Evolutionary conservation across 306 rosid species (phyloP), one percentile per base, ranked within the genome.

Genomic region (Lathyrus aphaca): DNA sequence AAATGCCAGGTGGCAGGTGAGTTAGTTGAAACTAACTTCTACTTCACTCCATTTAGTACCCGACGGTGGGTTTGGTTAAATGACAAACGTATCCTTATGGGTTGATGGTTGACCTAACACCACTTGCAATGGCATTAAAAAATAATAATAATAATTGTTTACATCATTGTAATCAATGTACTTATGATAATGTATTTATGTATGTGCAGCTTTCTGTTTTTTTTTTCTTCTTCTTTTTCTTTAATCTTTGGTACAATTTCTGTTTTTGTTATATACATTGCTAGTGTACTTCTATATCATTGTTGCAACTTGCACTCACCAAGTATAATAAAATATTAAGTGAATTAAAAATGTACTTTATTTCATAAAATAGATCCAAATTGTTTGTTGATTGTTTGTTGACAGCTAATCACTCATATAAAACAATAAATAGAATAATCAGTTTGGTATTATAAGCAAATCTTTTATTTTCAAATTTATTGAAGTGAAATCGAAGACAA

Each of bases 21-120:
- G 82, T 78, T 79, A 35, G 82, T 78, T 78, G 75, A 59, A 30
- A 77, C 71, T 74, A 78, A 78, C 82, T 23, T 73, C 75, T 75
- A 61, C 69, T 77, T 70, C 72, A 77, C 61, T 66, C 74, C 42
- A 74, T 74, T 74, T 29, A 44, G 46, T 67, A 49, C 72, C 72
- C 60, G 46, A 67, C 72, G 71, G 43, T 39, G 62, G 35, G 32
- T 37, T 8, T 14, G 1, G 0, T 0, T 4, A 23, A 69, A 77
- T 43, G 76, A 77, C 76, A 0, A 3, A 3, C 11, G 3, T 77
- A 43, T 50, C 81, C 81, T 68, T 37, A 11, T 42, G 38, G 51
- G 63, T 56, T 56, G 63, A 56, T 5, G 10, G 68, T 67, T 58
- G 79, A 59, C 79, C 69, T 56, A 43, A 6, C 5, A 1, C 42